phyloP scores from a whole-genome alignment of 2,329 filamentous ascomycete genomes.

The Ascosphaera pollenicola region DNA sequence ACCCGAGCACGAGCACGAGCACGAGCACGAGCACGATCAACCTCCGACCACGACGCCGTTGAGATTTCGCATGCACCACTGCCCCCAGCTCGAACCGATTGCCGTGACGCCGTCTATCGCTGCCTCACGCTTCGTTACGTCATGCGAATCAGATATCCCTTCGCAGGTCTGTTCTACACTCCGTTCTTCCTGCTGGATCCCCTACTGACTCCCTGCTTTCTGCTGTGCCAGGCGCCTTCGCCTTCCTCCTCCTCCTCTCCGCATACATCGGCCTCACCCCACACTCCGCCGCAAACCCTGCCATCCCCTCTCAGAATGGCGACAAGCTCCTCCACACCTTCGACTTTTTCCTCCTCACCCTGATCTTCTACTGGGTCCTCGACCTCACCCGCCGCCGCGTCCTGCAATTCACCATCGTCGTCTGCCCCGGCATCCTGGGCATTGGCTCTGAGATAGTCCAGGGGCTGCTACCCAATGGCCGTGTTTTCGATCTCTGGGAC shows the following conservation, averaged over 20 bases:
- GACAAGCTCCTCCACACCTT: constrained; percentile 76
- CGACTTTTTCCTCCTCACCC: constrained; percentile 75
- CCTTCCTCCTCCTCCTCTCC: constrained; percentile 46
- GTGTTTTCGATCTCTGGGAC: constrained; percentile 57
- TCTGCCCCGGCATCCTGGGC: constrained; percentile 45
- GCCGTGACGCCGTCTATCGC: no score
- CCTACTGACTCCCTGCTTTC: constrained; percentile 4
- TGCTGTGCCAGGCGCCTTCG: constrained; percentile 35
- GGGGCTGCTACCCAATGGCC: constrained; percentile 46
- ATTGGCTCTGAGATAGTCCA: constrained; percentile 36
- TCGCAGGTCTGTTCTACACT: constrained; percentile 45
- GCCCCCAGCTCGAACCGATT: no score
- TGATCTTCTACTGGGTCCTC: constrained; percentile 85
- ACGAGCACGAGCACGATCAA: no score
- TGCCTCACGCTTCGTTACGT: no score
- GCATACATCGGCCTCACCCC: constrained; percentile 60
- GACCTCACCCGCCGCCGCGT: constrained; percentile 74
- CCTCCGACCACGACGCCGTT: no score
- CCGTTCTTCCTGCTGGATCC: not conserved
- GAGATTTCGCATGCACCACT: no score
- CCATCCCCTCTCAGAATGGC: constrained; percentile 37
- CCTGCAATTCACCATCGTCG: constrained; percentile 58
- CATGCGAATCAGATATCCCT: constrained; percentile 75
- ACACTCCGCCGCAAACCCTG: constrained; percentile 14
- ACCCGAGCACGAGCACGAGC: no score